Evolutionary conservation across 1,139 yeast species (phyloP).

Genomic region (Kodamaea sp.): DNA sequence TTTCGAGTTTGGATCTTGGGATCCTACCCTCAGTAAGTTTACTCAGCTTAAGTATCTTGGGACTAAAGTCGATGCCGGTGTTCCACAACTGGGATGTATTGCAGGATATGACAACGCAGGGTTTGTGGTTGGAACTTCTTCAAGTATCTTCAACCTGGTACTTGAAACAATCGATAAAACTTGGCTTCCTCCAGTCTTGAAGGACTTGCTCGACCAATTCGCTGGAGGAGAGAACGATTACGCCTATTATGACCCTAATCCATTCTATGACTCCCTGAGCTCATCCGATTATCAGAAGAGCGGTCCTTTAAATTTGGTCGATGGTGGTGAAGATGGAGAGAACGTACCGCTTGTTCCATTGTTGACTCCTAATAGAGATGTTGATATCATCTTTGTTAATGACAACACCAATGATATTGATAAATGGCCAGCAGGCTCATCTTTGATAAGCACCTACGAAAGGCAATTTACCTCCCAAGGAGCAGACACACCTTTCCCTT

Average conservation of each 20-base stretch:
- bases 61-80: conserved; percentile 29
- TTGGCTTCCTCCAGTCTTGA: conserved; percentile 13
- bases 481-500: conserved; percentile 29
- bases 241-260: conserved; percentile 22
- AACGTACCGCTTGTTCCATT: conserved; percentile 21
- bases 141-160: conserved; percentile 32
- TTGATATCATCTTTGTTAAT: conserved; percentile 22
- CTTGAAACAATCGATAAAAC: conserved; percentile 17
- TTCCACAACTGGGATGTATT: conserved; percentile 23
- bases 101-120: conserved; percentile 24
- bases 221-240: conserved; percentile 10
- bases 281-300: conserved; percentile 10
- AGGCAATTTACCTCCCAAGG: conserved; percentile 22
- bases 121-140: conserved; percentile 23
- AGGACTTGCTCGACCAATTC: conserved; percentile 7
- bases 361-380: conserved; percentile 17
- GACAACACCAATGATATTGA: conserved; percentile 18
- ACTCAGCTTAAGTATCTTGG: conserved; percentile 39
- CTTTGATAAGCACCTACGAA: conserved; percentile 20
- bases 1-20: conserved; percentile 27
- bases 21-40: conserved; percentile 20
- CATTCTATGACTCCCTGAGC: conserved; percentile 21
- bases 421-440: conserved; percentile 21
- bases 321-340: conserved; percentile 25
- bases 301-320: conserved; percentile 18